Base-by-base conservation (phyloP, 257 asterid species). In the Paulownia fortunei region DNA sequence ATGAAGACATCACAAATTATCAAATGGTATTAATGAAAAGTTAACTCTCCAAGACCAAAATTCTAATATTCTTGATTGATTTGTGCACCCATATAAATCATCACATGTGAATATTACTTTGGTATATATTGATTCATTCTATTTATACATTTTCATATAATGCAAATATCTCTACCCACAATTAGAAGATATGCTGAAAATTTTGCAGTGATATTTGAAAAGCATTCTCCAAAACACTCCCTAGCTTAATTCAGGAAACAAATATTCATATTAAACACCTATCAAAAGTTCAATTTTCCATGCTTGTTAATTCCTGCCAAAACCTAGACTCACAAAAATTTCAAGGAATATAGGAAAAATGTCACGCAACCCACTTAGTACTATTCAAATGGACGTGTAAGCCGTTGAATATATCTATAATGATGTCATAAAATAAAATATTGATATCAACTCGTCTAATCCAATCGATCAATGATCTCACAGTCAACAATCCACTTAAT, bases 161-260 rank as follows among this genome's bases (percentile, higher is more conserved):
- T 62, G 61, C 72, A 75, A 75, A 47, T 10, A 24, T 70, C 23
- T 70, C 42, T 44, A 30, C 47, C 64, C 47, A 24, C 30, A 49
- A 70, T 16, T 49, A 30, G 46, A 70, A 47, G 62, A 70, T 70
- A 27, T 19, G 41, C 32, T 44, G n/a, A 10, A 39, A 37, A 36
- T 39, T 39, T 6, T 1, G 54, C 55, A n/a, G 1, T 32, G 21
- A 15, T 61, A 34, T 12, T 16, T 18, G 5, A 55, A 9, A 66
- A 51, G 19, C 9, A 30, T 0, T n/a, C 12, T 30, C 56, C 37
- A 19, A 56, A 36, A 13, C 0, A 8, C 8, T 32, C 12, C 15
- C 21, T 16, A 0, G 5, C 47, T 70, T 18, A 19, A 30, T 49
- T 49, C 24, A 15, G 6, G 46, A 7, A 47, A 69, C 9, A 47